Base-by-base conservation (phyloP, 169 alveolate species). In the Eimeria sp. region DNA sequence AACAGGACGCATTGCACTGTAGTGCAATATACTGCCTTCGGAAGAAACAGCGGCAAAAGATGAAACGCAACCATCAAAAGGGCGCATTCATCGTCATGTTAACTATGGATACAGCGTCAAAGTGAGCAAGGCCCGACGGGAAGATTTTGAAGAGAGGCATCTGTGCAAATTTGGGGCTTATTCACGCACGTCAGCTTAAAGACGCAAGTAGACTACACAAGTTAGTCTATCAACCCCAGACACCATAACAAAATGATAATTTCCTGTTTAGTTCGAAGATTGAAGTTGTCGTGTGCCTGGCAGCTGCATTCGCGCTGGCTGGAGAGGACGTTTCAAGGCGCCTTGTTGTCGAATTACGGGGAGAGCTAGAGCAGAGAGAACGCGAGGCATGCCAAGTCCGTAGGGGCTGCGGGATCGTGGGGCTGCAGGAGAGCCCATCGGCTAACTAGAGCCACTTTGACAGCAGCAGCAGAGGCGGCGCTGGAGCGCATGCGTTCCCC, bases 301-400 rank as follows among this genome's bases (percentile, higher is more conserved):
- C 34, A 14, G 51, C 25, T 34, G 51, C 80, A 1, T 30, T 27
- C 40, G 30, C 27, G 51, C 51, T 2, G 80, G 25, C 51, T 70
- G 80, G 1, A 30, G 51, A 5, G 14, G 80, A 30, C 27, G 80
- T n/a, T 7, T 67, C 18, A 6, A 43, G 58, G 58, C 18, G 40
- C 84, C 25, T 76, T 13, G 14, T 7, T 0, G 87, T 25, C 65
- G 11, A 9, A 18, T 47, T 76, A 43, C 7, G 7, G 5, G 25
- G 43, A 20, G 22, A 45, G 45, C 49, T 76, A 76, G 45, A 76
- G 87, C 25, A 76, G 87, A 22, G 61, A 76, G 61, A 76, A 76
- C 7, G 87, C 87, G 22, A 76, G 87, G 18, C 87, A 76, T 14
- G 65, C 34, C 45, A 76, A 45, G 40, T 76, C 87, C 22, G 87